Conservation (phyloP, 83 land plant genomes). For the Isoetes engelmannii region DNA sequence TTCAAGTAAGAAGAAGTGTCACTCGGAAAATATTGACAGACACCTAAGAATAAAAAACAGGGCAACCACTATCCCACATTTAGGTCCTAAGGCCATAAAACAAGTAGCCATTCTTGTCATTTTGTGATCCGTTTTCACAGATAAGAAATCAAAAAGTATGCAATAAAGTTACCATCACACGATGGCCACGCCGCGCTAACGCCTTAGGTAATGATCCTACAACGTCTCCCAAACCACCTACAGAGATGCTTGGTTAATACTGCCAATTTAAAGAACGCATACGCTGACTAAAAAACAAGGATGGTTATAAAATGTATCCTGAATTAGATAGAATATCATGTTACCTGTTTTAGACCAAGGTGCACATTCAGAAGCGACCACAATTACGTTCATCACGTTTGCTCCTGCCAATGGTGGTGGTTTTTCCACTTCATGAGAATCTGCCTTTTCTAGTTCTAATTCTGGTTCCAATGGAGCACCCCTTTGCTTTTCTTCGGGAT, state of each 20-base stretch:
- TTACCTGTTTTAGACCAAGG: constrained; percentile 96
- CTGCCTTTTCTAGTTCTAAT: neutral
- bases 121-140: too few relatives aligned
- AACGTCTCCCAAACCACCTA: constrained; percentile 97
- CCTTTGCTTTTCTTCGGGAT: constrained; percentile 15
- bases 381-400: constrained; percentile 83
- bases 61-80: too few relatives aligned
- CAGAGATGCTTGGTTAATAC: neutral
- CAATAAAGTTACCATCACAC: constrained; percentile 65
- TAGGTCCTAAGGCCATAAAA: too few relatives aligned
- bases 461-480: constrained; percentile 14
- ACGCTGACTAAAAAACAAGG: neutral
- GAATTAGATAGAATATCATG: neutral
- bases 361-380: constrained; percentile 92
- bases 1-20: too few relatives aligned
- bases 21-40: too few relatives aligned
- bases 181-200: constrained; percentile 89
- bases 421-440: constrained; percentile 27
- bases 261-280: neutral
- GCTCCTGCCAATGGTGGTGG: constrained; percentile 78
- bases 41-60: too few relatives aligned
- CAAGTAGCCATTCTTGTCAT: too few relatives aligned
- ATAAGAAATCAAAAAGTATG: too few relatives aligned
- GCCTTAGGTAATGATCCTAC: constrained; percentile 95
- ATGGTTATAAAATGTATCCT: too few relatives aligned